Base-by-base conservation (phyloP, 2,329 filamentous ascomycete species). In the Rugonectria rugulosa region DNA sequence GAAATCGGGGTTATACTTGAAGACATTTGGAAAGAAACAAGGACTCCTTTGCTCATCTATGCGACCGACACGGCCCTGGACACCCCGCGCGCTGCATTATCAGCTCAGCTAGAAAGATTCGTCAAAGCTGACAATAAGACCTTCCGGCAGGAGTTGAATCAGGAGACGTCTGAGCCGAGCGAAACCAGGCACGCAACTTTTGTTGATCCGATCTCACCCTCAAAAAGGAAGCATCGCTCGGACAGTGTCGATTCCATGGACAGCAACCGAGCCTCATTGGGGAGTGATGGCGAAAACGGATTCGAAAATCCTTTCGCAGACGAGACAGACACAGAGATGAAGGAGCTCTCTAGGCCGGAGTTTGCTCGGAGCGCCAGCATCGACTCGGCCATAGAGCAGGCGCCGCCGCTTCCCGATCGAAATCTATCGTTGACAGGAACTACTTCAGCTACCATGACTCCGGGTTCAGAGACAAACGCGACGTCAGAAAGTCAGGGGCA, bases 21-120 rank as follows among this genome's bases (percentile, higher is more conserved):
- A 42, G 75, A 77, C 9, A 75, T 82, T 17, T 81, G 77, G 70
- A 71, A 73, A 7, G 80, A 82, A 42, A 77, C 77, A 8, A 81
- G 78, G 50, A 75, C 72, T 15, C 77, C 79, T 0, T 63, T 83
- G 15, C 64, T 86, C 3, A 70, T 86, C 5, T 86, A 85, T 62
- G 82, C 83, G 19, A 81, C 80, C 4, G 80, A 84, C 43, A 50
- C 59, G 5, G 65, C 65, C 8, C 29, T 68, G 9, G 21, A 46
- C 15, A 54, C 57, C n/a, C 59, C 65, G 11, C 56, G 34, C 24
- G 51, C 31, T n/a, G 69, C 75, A 10, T 67, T 84, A 14, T 72
- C 81, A 36, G 63, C 72, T 12, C 58, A 66, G 2, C 59, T 74
- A 9, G 70, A 81, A 68, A 73, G 75, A 26, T 85, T 85, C 63